A percentile compares a stretch with the other conserved stretches of the same genome.
These are phyloP conservation scores for Linum lewisii DNA, from an alignment of 345 rosid species.

Conservation along the genomic window DNA sequence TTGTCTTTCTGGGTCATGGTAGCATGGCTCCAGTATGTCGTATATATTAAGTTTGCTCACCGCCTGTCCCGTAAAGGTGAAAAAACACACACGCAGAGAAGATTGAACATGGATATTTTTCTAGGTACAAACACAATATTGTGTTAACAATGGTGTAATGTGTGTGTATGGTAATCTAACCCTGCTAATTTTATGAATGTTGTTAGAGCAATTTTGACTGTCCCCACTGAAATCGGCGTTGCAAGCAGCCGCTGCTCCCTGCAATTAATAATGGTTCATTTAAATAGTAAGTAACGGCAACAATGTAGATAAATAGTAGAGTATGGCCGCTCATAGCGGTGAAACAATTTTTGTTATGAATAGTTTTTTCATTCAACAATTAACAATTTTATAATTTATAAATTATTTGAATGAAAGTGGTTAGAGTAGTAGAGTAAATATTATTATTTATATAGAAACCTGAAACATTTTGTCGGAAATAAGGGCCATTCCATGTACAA, in stretches of 20 bases:
- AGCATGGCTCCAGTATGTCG: constrained; percentile 44
- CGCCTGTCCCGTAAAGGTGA: constrained; percentile 16
- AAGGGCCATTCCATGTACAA: constrained; percentile 37
- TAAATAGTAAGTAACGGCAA: not conserved
- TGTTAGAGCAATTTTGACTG: constrained; percentile 9
- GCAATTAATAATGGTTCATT: not conserved
- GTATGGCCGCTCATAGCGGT: no score
- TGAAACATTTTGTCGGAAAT: constrained; percentile 27
- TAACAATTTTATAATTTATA: no score
- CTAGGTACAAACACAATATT: no score
- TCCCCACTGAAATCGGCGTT: constrained; percentile 21
- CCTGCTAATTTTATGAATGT: constrained; percentile 12
- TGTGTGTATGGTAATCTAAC: constrained; percentile 17
- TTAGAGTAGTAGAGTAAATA: no score
- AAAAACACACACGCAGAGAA: no score
- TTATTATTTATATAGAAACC: no score
- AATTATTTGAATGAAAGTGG: no score
- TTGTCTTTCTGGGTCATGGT: constrained; percentile 19
- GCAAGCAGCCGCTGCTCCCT: constrained; percentile 29
- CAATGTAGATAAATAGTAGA: not conserved
- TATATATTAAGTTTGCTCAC: constrained; percentile 27
- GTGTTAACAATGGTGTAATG: no score
- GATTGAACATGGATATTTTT: no score
- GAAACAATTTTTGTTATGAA: no score
- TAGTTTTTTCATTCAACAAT: no score